phyloP scores from a whole-genome alignment of 306 rosid genomes.

The Pueraria montana region DNA sequence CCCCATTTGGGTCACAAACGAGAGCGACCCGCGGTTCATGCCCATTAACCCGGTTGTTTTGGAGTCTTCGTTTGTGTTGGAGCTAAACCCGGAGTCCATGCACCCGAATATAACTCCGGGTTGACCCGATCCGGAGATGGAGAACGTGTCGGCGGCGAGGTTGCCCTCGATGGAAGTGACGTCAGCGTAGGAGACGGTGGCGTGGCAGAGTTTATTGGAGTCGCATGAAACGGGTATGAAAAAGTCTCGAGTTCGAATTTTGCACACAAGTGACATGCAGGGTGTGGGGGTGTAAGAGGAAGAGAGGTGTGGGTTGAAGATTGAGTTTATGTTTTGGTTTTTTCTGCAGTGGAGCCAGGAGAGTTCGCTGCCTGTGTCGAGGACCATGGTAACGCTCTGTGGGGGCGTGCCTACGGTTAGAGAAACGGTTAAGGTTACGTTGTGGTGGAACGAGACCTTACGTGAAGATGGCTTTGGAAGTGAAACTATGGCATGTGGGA shows the following conservation, averaged over 20 bases:
- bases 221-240: constrained; percentile 77
- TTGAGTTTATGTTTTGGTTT: constrained; percentile 51
- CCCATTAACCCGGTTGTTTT: constrained; percentile 89
- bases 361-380: constrained; percentile 95
- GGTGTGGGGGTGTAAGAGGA: constrained; percentile 68
- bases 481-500: constrained; percentile 45
- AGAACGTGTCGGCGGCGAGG: constrained; percentile 78
- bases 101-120: constrained; percentile 79
- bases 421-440: constrained; percentile 78
- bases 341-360: constrained; percentile 86
- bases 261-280: constrained; percentile 73
- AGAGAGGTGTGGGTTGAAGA: constrained; percentile 70
- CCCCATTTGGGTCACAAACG: constrained; percentile 74
- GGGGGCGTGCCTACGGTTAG: constrained; percentile 85
- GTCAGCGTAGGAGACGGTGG: constrained; percentile 77
- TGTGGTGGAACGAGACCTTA: constrained; percentile 75
- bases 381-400: constrained; percentile 92
- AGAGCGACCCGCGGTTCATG: constrained; percentile 84
- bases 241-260: constrained; percentile 70
- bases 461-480: constrained; percentile 47
- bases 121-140: constrained; percentile 52
- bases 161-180: constrained; percentile 77
- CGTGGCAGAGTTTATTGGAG: constrained; percentile 75
- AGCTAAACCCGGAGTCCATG: constrained; percentile 81
- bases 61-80: constrained; percentile 76